Evolutionary conservation across 805 yeast genomes (phyloP).

Genomic region (Yamadazyma philogaea): DNA sequence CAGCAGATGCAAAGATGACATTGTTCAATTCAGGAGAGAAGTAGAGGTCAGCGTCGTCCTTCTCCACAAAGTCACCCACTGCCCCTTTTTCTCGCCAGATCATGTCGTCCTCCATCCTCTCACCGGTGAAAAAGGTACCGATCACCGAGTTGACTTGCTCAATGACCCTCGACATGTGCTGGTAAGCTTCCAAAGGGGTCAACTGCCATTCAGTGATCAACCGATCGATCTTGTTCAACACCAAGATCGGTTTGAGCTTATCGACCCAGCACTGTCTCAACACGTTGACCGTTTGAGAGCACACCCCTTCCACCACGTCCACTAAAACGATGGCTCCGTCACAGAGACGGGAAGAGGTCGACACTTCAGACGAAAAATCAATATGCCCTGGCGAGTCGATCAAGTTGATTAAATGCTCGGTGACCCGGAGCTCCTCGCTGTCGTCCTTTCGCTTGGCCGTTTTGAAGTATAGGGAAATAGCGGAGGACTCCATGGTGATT

Average conservation of each 20-base stretch:
- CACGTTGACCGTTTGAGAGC: constrained; percentile 95
- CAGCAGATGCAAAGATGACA: constrained; percentile 85
- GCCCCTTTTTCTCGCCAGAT: constrained; percentile 68
- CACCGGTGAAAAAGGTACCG: constrained; percentile 91
- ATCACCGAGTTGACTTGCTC: constrained; percentile 95
- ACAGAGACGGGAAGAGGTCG: constrained; percentile 91
- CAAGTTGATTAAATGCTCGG: constrained; percentile 82
- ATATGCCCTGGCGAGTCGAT: constrained; percentile 99
- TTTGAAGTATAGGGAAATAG: constrained; percentile 87
- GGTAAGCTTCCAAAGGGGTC: constrained; percentile 80
- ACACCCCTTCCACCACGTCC: constrained; percentile 97
- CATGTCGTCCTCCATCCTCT: constrained; percentile 84
- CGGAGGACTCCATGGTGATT: constrained; percentile 96
- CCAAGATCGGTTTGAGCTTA: constrained; percentile 80
- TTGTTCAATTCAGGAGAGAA: constrained; percentile 86
- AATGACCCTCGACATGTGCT: constrained; percentile 70
- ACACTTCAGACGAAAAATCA: constrained; percentile 94
- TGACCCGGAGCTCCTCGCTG: constrained; percentile 41
- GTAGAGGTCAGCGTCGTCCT: constrained; percentile 76
- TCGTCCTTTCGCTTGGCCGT: constrained; percentile 46
- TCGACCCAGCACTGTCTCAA: constrained; percentile 95
- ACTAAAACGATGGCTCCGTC: constrained; percentile 96
- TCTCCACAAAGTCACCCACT: constrained; percentile 60
- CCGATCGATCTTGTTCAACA: constrained; percentile 88
- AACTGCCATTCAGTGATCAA: constrained; percentile 77